phyloP scores from a whole-genome alignment of 768 basidiomycete genomes.

The Rhizopogon roseolus region DNA sequence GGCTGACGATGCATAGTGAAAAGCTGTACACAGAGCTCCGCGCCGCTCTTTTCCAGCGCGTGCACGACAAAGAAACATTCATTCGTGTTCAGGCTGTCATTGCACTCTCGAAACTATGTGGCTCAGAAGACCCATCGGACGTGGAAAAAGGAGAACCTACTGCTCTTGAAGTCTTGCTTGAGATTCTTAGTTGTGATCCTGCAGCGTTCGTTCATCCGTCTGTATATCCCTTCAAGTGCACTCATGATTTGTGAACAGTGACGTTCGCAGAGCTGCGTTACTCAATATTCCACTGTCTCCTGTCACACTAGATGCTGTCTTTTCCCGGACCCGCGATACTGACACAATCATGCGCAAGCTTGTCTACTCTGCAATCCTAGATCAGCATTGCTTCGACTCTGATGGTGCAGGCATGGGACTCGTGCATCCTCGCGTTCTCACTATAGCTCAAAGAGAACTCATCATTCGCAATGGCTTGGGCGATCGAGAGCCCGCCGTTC shows the following conservation, averaged over 20 bases:
- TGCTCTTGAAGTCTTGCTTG: conserved; percentile 58
- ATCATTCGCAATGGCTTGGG: conserved; percentile 81
- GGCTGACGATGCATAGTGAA: conserved; percentile 45
- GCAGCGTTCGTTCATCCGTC: conserved; percentile 45
- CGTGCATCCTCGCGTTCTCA: conserved; percentile 61
- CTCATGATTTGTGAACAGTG: conserved; percentile 38
- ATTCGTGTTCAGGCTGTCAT: conserved; percentile 79
- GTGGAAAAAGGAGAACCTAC: conserved; percentile 40
- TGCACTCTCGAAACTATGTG: conserved; percentile 73
- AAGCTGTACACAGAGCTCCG: conserved; percentile 66
- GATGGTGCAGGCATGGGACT: conserved; percentile 40
- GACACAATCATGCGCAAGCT: conserved; percentile 72
- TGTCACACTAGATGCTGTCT: conserved; percentile 56
- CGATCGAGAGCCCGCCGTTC: conserved; percentile 75
- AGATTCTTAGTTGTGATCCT: conserved; percentile 65
- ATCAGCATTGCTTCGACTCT: conserved; percentile 31
- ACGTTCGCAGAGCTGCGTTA: conserved; percentile 80
- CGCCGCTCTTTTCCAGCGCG: conserved; percentile 59
- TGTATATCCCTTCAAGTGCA: too few relatives aligned
- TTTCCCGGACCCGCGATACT: conserved; percentile 75
- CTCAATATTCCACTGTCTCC: conserved; percentile 60
- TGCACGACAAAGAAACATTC: conserved; percentile 71
- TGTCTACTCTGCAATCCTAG: conserved; percentile 60
- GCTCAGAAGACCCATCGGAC: conserved; percentile 60
- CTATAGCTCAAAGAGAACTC: conserved; percentile 68